Evolutionary conservation across 2,329 filamentous ascomycete species (phyloP), one percentile per base, ranked within the genome.

Genomic region (Zymoseptoria pseudotritici): DNA sequence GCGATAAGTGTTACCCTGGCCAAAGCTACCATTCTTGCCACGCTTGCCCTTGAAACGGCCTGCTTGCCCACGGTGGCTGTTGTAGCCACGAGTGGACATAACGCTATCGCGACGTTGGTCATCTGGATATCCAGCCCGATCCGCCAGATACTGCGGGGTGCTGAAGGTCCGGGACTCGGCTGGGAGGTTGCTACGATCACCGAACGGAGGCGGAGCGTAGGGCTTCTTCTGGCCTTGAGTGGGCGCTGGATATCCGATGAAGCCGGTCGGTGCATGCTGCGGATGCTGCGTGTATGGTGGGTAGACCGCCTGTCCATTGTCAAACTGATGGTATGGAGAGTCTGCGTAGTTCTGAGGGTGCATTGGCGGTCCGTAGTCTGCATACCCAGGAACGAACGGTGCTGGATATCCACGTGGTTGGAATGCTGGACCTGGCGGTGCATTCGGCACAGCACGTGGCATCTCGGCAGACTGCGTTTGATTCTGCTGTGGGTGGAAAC

Each of bases 141-240:
- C 22, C 21, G n/a, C 19, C 8, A 19, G 19, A 9, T 21, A 42
- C 4, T 57, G 60, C 22, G 57, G 57, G 20, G 22, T 50, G 42
- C 60, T 57, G 53, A 21, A 55, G 10, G 20, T 22, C n/a, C 21
- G 21, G 36, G 19, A 22, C n/a, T 53, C 31, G 17, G 22, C 24
- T 24, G 46, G 55, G 22, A 58, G 21, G 49, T 59, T 59, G 53
- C 54, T 56, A 10, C 54, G 58, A 24, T 60, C 55, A 24, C 13
- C 19, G 17, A 57, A 54, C 5, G 54, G 50, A n/a, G 21, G 36
- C 36, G 36, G 36, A 17, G 13, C 36, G 36, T 46, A n/a, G 36
- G 17, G 13, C 36, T 46, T 46, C 36, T 46, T 46, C 36, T 46
- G 36, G 36, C 36, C 13, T 46, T 46, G 36, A 6, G 36, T 46